A percentile compares a stretch with the other conserved stretches of the same genome.
These are phyloP conservation scores for Rasamsonia emersonii DNA, from an alignment of 2,329 filamentous ascomycete species.

Conservation along the genomic window DNA sequence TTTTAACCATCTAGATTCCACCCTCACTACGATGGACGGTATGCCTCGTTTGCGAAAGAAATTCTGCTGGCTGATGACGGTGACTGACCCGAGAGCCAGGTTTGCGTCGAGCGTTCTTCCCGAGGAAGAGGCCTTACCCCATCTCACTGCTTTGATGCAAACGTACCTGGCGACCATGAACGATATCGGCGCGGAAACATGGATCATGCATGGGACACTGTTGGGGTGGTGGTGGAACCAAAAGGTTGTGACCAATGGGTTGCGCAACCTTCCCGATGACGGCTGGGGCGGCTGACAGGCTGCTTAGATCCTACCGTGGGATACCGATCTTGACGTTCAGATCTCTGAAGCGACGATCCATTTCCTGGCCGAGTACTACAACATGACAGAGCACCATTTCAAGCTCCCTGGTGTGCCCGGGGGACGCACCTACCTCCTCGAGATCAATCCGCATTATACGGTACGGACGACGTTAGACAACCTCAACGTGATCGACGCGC, in stretches of 20 bases:
- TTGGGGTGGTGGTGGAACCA: constrained; percentile 58
- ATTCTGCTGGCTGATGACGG: background rate
- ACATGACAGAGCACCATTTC: constrained; percentile 52
- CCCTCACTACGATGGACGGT: constrained; percentile 48
- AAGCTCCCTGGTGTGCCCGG: constrained; percentile 26
- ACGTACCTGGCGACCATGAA: constrained; percentile 51
- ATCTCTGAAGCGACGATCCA: constrained; percentile 47
- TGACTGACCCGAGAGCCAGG: constrained; percentile 19
- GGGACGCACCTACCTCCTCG: constrained; percentile 44
- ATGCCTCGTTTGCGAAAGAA: constrained; percentile 9
- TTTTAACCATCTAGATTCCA: constrained; percentile 35
- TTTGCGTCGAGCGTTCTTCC: constrained; percentile 42
- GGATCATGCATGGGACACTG: constrained; percentile 56
- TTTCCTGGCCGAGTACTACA: constrained; percentile 52
- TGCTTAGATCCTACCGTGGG: constrained; percentile 49
- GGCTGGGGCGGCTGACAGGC: background rate
- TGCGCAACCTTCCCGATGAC: background rate
- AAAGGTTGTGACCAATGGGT: constrained; percentile 23
- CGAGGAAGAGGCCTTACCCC: constrained; percentile 38
- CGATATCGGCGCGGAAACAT: constrained; percentile 49
- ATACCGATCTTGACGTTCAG: constrained; percentile 53
- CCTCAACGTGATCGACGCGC: constrained; percentile 50
- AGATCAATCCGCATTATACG: constrained; percentile 50
- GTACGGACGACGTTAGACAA: constrained; percentile 38
- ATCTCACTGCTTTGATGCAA: constrained; percentile 45